A percentile compares a stretch with the other conserved stretches of the same genome.
Conservation (phyloP, 345 rosid genomes). For the Lumnitzera racemosa region DNA sequence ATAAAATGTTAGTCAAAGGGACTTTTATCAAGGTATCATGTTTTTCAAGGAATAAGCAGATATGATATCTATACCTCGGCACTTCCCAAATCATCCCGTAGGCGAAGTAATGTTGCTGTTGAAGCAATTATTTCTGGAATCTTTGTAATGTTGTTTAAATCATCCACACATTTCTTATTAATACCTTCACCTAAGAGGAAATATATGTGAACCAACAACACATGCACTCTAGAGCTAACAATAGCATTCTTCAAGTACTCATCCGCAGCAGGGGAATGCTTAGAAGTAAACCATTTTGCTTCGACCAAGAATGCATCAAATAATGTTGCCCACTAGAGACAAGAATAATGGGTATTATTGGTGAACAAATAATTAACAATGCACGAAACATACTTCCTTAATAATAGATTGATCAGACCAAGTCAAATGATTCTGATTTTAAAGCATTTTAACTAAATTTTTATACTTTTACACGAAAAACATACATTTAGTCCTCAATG, state of each 20-base stretch:
- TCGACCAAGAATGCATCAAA: conserved; percentile 50
- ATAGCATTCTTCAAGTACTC: conserved; percentile 59
- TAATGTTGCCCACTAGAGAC: conserved; percentile 39
- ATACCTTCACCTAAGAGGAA: conserved; percentile 37
- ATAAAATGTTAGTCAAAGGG: too few species aligned
- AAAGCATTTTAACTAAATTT: too few species aligned
- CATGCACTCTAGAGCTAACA: conserved; percentile 44
- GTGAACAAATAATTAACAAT: too few species aligned
- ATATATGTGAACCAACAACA: conserved; percentile 38
- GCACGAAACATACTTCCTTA: too few species aligned
- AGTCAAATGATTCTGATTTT: too few species aligned
- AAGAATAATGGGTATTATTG: too few species aligned
- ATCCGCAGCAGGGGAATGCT: conserved; percentile 21
- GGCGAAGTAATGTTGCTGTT: conserved; percentile 25
- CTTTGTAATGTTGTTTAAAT: conserved; percentile 19
- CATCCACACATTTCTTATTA: conserved; percentile 19
- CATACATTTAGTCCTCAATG: too few species aligned
- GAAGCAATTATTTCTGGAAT: conserved; percentile 2
- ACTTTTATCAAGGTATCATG: too few species aligned
- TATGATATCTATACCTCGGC: conserved; percentile 25
- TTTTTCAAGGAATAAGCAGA: too few species aligned
- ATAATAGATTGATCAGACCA: too few species aligned
- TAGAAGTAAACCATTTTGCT: conserved; percentile 46
- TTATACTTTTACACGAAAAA: too few species aligned
- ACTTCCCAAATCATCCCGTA: conserved; percentile 62